Percentiles rank a stretch among this genome's conserved stretches.
Conservation (phyloP, 2,329 filamentous ascomycete genomes). For the Phialophora chinensis region DNA sequence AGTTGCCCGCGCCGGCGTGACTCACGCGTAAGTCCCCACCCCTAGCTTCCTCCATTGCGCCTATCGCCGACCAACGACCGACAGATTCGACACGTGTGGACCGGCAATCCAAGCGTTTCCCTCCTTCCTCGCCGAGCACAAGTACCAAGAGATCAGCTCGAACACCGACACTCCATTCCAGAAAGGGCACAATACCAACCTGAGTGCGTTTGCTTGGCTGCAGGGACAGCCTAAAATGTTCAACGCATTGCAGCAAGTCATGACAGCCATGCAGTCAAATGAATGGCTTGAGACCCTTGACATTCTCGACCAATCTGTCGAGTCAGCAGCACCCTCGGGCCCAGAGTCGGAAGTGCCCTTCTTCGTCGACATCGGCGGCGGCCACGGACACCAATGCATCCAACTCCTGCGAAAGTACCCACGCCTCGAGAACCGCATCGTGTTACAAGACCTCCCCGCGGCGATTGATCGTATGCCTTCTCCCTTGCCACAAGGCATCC, state of each 20-base stretch:
- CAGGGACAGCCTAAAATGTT: slow-evolving; percentile 40
- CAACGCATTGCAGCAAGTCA: slow-evolving; percentile 22
- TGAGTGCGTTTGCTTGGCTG: slow-evolving; percentile 43
- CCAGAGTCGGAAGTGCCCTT: slow-evolving; percentile 26
- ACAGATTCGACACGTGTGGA: slow-evolving; percentile 34
- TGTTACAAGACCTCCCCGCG: slow-evolving; percentile 50
- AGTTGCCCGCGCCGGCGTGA: slow-evolving; percentile 20
- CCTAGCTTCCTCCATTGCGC: neutral
- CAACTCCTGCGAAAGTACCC: slow-evolving; percentile 34
- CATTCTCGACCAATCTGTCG: slow-evolving; percentile 19
- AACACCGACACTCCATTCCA: slow-evolving; percentile 42
- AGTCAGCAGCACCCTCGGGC: neutral
- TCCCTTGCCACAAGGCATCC: slow-evolving; percentile 33
- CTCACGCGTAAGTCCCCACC: slow-evolving; percentile 28
- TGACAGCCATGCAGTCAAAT: slow-evolving; percentile 28
- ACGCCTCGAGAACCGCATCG: slow-evolving; percentile 24
- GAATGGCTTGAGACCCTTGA: slow-evolving; percentile 23
- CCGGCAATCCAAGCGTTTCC: slow-evolving; percentile 38
- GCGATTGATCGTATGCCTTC: slow-evolving; percentile 41
- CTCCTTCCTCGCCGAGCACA: slow-evolving; percentile 42
- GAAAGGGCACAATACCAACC: slow-evolving; percentile 42
- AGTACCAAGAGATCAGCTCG: slow-evolving; percentile 41
- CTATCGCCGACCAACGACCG: neutral
- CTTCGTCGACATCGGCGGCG: slow-evolving; percentile 40
- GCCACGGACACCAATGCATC: slow-evolving; percentile 34